Evolutionary conservation across 306 rosid species (phyloP), one percentile per base, ranked within the genome.

Genomic region (Rosa rugosa): DNA sequence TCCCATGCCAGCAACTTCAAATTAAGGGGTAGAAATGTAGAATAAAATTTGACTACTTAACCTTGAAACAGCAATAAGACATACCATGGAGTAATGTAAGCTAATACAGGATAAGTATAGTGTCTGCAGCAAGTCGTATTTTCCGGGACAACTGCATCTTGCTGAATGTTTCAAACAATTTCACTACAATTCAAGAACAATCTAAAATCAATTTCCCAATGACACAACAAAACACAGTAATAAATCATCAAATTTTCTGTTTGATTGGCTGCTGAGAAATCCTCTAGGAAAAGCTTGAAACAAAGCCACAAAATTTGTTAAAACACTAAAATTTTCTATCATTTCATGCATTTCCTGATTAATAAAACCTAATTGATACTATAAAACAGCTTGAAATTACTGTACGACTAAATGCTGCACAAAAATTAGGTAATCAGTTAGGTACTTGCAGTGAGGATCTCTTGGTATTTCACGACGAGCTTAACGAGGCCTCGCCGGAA

Each of bases 11-110:
- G 36, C 36, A 31, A 31, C 36, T 31, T 31, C 36, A 31, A 31
- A 31, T 31, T 2, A 31, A 31, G 36, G 36, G 36, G 36, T 31
- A 31, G 36, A 31, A 31, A 31, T 2, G 3, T 31, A 31, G 36
- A 31, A 2, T 31, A 31, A 2, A 2, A 2, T 31, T 31, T 31
- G 36, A 31, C 36, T 31, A 31, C 0, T 31, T 31, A 31, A 31
- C 36, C 36, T 31, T 31, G 36, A 2, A 31, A 31, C 36, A 31
- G 36, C 36, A 31, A 31, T 31, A 31, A 23, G 36, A 18, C 70
- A 81, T 92, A 95, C 99, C 99, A 92, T 47, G 98, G 97, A 77
- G 99, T 95, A 70, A 95, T 86, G 88, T 92, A 92, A 78, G 90
- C 98, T 84, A 95, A 93, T 45, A 85, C 90, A 64, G 97, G 98